These are phyloP conservation scores for Suillus lakei DNA, from an alignment of 768 basidiomycete genomes.

Conservation along the genomic window DNA sequence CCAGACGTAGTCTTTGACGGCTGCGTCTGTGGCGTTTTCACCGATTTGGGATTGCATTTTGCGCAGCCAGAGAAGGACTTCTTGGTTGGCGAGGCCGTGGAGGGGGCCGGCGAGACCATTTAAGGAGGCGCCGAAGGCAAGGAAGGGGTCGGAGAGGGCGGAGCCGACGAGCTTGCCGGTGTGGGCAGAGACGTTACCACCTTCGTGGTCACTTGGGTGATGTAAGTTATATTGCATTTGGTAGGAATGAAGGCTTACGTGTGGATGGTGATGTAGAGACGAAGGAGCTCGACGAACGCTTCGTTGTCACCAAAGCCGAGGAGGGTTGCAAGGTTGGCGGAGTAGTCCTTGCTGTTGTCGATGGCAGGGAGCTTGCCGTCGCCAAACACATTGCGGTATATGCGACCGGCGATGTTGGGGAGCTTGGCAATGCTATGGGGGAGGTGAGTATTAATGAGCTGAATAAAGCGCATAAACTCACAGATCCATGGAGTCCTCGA, in stretches of 20 bases:
- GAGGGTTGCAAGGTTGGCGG: conserved; percentile 85
- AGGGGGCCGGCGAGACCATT: conserved; percentile 97
- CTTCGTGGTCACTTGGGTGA: conserved; percentile 84
- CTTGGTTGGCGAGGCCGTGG: conserved; percentile 97
- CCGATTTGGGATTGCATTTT: conserved; percentile 94
- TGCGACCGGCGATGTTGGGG: conserved; percentile 94
- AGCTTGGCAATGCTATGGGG: conserved; percentile 86
- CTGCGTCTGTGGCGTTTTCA: conserved; percentile 81
- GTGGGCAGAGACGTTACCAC: conserved; percentile 97
- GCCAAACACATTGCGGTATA: conserved; percentile 88
- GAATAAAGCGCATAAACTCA: conserved; percentile 33
- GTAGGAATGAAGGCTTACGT: conserved; percentile 46
- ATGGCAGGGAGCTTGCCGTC: conserved; percentile 87
- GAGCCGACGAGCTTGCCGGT: conserved; percentile 93
- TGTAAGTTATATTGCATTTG: not conserved
- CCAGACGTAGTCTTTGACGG: conserved; percentile 95
- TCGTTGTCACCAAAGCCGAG: conserved; percentile 90
- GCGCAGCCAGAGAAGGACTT: conserved; percentile 92
- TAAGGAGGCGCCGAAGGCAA: conserved; percentile 88
- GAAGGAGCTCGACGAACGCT: conserved; percentile 91
- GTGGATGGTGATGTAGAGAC: conserved; percentile 97
- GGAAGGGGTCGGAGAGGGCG: conserved; percentile 97
- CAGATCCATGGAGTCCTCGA: conserved; percentile 91
- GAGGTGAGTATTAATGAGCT: conserved; percentile 8
- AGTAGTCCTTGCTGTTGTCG: conserved; percentile 85